Evolutionary conservation across 495 filamentous ascomycete genomes (phyloP), one percentile per base, ranked within the genome.

Genomic region (Tetracladium setigerum): DNA sequence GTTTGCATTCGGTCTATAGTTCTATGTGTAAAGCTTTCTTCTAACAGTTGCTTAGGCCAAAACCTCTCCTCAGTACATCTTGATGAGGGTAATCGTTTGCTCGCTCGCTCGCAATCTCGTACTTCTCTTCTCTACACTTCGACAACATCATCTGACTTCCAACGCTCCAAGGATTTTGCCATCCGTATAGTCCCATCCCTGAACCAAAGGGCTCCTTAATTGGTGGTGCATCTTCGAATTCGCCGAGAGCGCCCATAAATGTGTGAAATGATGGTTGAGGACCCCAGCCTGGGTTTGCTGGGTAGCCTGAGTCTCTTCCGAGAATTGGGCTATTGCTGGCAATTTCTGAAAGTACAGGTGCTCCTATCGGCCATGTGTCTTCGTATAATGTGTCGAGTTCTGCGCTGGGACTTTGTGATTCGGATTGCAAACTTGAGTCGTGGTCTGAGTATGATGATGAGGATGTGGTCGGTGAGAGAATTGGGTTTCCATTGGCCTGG

Each of bases 191-290:
- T 1, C 46, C 47, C 5, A 63, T 60, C 50, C 70, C 65, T 8
- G 60, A 54, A 35, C 67, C 64, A 51, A 72, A 73, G 7, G 62
- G 53, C 38, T 66, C 60, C 32, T 71, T 66, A 41, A 67, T 69
- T 5, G 64, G 65, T 18, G 22, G 22, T 27, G 22, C 22, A 27
- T 27, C 22, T 27, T 27, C 22, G 22, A 62, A 41, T 38, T 69
- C 64, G 34, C 51, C 53, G 41, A 55, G 56, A 4, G 60, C 47
- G 9, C 57, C 57, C 50, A 56, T 56, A 31, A 54, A 54, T 11
- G 57, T 56, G 18, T 53, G 53, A 30, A 58, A 58, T 27, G 22
- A 27, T 8, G 51, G 50, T 34, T 58, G 55, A 2, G 48, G 51
- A 10, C 52, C 52, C 52, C 52, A 55, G 4, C 33, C 16, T 31